These are phyloP conservation scores for Cutaneotrichosporon sp. DNA, from an alignment of 1,284 basidiomycete genomes.

Conservation along the genomic window DNA sequence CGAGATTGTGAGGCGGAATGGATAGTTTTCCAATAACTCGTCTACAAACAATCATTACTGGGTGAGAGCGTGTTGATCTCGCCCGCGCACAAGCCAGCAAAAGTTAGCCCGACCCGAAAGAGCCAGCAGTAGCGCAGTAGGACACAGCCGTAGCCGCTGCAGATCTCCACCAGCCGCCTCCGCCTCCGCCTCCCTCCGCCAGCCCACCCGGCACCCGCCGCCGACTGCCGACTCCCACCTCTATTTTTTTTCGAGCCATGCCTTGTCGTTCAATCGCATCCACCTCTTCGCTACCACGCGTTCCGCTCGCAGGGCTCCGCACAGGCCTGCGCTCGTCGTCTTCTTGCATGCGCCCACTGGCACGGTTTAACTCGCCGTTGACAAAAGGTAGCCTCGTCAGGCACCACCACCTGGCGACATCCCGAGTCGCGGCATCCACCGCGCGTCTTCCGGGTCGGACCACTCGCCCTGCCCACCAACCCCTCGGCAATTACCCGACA, in stretches of 20 bases:
- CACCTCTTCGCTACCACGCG: not conserved
- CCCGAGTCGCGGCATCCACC: not conserved
- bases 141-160: no score
- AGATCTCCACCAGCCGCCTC: not conserved
- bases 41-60: no score
- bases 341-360: slow-evolving; percentile 1
- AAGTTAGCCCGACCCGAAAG: not conserved
- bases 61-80: no score
- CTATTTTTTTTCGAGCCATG: not conserved
- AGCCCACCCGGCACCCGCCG: no score
- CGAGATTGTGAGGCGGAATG: no score
- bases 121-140: no score
- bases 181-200: not conserved
- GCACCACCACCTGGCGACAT: not conserved
- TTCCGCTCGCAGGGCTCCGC: not conserved
- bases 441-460: not conserved
- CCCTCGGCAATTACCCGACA: not conserved
- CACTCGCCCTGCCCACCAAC: slow-evolving; percentile 3
- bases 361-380: not conserved
- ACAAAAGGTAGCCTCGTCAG: not conserved
- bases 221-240: not conserved
- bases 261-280: not conserved
- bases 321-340: not conserved
- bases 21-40: not conserved
- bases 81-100: no score